phyloP scores from a whole-genome alignment of 2,329 filamentous ascomycete genomes.

The Amauroascus verrucosus region DNA sequence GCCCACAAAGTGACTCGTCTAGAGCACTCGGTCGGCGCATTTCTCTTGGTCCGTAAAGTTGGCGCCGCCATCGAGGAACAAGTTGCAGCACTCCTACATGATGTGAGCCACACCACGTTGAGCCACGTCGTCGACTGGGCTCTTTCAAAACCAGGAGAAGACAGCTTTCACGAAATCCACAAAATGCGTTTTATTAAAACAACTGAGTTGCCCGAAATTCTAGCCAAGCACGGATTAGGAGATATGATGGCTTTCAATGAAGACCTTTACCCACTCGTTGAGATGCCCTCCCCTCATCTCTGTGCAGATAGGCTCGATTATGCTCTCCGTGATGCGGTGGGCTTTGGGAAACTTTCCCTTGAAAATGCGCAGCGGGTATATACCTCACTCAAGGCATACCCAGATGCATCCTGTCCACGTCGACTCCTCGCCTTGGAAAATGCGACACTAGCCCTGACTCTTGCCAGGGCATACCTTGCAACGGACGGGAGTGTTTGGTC shows the following conservation, averaged over 20 bases:
- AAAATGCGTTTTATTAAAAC: background rate
- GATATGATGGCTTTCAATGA: background rate
- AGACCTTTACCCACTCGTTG: background rate
- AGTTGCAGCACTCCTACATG: conserved; percentile 2
- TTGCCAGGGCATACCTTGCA: conserved; percentile 3
- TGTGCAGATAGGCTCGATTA: conserved; percentile 6
- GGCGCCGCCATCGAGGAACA: conserved; percentile 5
- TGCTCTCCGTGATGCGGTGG: background rate
- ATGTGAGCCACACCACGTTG: conserved; percentile 1
- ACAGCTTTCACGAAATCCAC: conserved; percentile 5
- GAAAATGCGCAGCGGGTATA: background rate
- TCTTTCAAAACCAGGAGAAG: background rate
- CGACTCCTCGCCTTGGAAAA: background rate
- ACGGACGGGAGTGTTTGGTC: background rate
- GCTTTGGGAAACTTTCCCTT: background rate
- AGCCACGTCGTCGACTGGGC: conserved; percentile 7
- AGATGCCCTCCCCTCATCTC: background rate
- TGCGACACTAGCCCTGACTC: background rate
- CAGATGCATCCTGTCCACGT: background rate
- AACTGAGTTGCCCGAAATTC: background rate
- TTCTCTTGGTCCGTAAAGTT: conserved; percentile 4
- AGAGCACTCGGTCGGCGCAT: conserved; percentile 3
- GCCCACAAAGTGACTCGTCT: background rate
- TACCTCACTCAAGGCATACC: background rate
- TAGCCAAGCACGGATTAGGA: background rate